phyloP scores from a whole-genome alignment of 768 basidiomycete species.

The Lyophyllum shimeji region DNA sequence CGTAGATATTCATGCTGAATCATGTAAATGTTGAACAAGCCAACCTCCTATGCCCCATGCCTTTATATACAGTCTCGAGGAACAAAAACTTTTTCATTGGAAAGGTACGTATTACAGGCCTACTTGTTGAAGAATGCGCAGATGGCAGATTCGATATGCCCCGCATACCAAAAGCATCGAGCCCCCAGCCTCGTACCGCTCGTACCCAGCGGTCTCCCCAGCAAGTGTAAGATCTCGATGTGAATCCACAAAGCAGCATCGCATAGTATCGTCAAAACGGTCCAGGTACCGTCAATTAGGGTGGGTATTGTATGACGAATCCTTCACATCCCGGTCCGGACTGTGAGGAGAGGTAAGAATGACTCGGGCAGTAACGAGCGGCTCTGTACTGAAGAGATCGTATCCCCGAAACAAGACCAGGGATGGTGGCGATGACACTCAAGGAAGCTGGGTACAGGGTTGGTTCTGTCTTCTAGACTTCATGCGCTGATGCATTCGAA shows the following conservation, averaged over 20 bases:
- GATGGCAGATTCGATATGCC: neutral
- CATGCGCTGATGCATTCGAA: neutral
- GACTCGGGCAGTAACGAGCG: too few relatives aligned
- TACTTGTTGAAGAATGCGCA: neutral
- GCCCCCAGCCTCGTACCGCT: neutral
- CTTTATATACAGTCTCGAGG: neutral
- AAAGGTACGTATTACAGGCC: neutral
- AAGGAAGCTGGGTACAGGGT: neutral
- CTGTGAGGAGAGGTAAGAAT: too few relatives aligned
- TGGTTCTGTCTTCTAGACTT: neutral
- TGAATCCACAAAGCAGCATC: too few relatives aligned
- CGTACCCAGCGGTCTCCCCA: neutral
- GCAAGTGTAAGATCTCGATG: neutral
- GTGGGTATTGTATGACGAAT: too few relatives aligned
- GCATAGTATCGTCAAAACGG: too few relatives aligned
- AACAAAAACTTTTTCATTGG: neutral
- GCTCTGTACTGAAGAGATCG: too few relatives aligned
- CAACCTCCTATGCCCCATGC: neutral
- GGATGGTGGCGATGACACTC: neutral
- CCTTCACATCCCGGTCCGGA: too few relatives aligned
- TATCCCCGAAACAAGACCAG: too few relatives aligned
- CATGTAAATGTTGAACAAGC: neutral
- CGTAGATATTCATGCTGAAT: neutral
- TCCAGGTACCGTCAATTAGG: too few relatives aligned
- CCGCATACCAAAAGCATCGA: neutral